Evolutionary conservation across 2,329 filamentous ascomycete species (phyloP).

Genomic region (Neofusicoccum laricinum): DNA sequence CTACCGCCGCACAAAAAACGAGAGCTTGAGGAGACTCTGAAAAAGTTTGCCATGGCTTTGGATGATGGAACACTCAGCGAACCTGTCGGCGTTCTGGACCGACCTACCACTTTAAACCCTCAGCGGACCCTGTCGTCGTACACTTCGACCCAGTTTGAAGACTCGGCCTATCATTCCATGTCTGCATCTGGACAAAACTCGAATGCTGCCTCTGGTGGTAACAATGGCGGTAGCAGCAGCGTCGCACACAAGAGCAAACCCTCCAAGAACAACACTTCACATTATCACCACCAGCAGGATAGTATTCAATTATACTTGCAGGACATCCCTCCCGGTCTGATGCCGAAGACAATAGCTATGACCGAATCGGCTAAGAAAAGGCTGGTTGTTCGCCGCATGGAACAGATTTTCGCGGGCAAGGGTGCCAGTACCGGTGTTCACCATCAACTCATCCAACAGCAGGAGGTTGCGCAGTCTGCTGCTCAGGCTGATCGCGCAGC

Average conservation of each 20-base stretch:
- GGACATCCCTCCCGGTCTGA: conserved; percentile 67
- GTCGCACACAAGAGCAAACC: neutral
- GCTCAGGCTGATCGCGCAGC: conserved; percentile 45
- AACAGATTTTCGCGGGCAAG: conserved; percentile 79
- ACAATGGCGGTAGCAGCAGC: conserved; percentile 25
- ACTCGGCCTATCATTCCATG: conserved; percentile 63
- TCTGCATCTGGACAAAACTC: conserved; percentile 48
- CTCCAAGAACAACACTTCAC: neutral
- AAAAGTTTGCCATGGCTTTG: conserved; percentile 57
- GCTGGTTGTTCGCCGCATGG: conserved; percentile 70
- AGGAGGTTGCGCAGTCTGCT: conserved; percentile 57
- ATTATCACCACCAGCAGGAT: conserved; percentile 27
- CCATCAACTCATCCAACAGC: conserved; percentile 53
- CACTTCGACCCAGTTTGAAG: conserved; percentile 55
- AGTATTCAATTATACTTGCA: conserved; percentile 69
- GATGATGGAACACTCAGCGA: conserved; percentile 29
- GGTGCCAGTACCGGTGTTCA: conserved; percentile 41
- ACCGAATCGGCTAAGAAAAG: conserved; percentile 74
- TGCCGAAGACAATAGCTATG: conserved; percentile 59
- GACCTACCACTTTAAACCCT: neutral
- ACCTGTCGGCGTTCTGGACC: conserved; percentile 50
- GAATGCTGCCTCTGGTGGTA: conserved; percentile 29
- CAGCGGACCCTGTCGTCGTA: conserved; percentile 48
- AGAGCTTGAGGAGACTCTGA: conserved; percentile 71
- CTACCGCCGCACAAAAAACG: conserved; percentile 69